Evolutionary conservation across 768 basidiomycete genomes (phyloP), one percentile per base, ranked within the genome.

Genomic region (Pleurotus tuoliensis): DNA sequence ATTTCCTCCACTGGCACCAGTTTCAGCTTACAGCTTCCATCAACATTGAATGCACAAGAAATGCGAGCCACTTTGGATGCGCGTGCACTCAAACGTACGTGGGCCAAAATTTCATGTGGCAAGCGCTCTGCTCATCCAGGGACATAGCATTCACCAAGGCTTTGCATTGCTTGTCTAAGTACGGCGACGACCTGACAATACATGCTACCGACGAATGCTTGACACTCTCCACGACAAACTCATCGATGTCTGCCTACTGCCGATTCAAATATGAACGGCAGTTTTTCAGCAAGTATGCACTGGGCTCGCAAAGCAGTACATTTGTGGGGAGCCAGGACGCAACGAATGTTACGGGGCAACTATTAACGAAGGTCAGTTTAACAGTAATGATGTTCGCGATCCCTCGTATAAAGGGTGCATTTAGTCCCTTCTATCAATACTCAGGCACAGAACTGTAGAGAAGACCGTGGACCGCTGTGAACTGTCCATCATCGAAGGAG

Each of bases 161-260:
- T 11, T 72, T 94, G 47, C 75, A 81, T 4, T 94, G 92, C 69
- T 74, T 93, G 44, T 85, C 90, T 38, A 84, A 81, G 71, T 93
- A 91, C 66, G 89, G 92, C 49, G 92, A 94, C 58, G 90, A 94
- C 59, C 72, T 94, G 43, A 77, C 81, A 38, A 77, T 94, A 41
- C 79, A 84, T 57, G 90, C 87, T 6, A 81, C 82, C 7, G 66
- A 76, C 0, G 84, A 87, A 37, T 70, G 73, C 34, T 66, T 94
- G 30, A 77, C 84, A 5, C 67, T 94, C 24, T 90, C 88, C 52
- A 74, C 86, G 2, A 90, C 88, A 20, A 94, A 93, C 69, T 84
- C 87, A 3, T 86, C 91, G 4, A 82, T 86, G 64, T 88, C 92
- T 39, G 91, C 92, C 9, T 93, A 89, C 64, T 88, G 85, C 69